These are phyloP conservation scores for Lactarius trivialis DNA, from an alignment of 768 basidiomycete genomes.

Conservation along the genomic window DNA sequence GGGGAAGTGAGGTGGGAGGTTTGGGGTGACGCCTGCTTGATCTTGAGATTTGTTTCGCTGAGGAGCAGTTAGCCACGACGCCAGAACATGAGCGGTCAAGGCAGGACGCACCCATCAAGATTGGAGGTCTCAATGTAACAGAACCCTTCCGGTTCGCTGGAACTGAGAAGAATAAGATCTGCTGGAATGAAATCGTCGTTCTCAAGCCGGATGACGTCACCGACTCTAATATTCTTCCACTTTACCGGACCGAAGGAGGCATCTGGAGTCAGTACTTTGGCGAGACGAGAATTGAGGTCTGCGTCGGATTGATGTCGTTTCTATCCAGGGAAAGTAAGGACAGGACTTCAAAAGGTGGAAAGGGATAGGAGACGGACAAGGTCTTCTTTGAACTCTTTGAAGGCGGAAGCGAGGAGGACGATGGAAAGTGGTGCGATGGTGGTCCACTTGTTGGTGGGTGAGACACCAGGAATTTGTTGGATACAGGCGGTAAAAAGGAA, in stretches of 20 bases:
- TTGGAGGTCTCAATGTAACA: slow-evolving; percentile 99
- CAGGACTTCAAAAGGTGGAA: not conserved
- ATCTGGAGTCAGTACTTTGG: slow-evolving; percentile 65
- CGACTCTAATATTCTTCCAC: slow-evolving; percentile 87
- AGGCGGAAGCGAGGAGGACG: slow-evolving; percentile 87
- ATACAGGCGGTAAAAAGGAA: slow-evolving; percentile 97
- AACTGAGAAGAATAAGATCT: slow-evolving; percentile 80
- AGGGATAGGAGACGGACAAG: slow-evolving; percentile 46
- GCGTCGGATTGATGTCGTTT: slow-evolving; percentile 96
- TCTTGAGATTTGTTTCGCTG: slow-evolving; percentile 97
- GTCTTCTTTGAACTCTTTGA: slow-evolving; percentile 96
- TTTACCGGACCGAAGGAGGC: slow-evolving; percentile 64
- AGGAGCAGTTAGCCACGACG: not conserved
- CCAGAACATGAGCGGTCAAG: not conserved
- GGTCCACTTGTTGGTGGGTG: slow-evolving; percentile 91
- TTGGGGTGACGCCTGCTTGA: slow-evolving; percentile 88
- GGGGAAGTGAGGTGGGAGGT: slow-evolving; percentile 78
- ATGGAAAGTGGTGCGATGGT: slow-evolving; percentile 87
- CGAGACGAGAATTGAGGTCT: slow-evolving; percentile 78
- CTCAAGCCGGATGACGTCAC: slow-evolving; percentile 87
- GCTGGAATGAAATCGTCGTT: slow-evolving; percentile 94
- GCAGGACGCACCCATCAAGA: slow-evolving; percentile 73
- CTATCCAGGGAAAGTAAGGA: slow-evolving; percentile 31
- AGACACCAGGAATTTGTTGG: slow-evolving; percentile 96
- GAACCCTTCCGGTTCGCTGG: slow-evolving; percentile 93